Base-by-base conservation (phyloP, 345 rosid genomes). In the Diplotaxis tenuifolia region DNA sequence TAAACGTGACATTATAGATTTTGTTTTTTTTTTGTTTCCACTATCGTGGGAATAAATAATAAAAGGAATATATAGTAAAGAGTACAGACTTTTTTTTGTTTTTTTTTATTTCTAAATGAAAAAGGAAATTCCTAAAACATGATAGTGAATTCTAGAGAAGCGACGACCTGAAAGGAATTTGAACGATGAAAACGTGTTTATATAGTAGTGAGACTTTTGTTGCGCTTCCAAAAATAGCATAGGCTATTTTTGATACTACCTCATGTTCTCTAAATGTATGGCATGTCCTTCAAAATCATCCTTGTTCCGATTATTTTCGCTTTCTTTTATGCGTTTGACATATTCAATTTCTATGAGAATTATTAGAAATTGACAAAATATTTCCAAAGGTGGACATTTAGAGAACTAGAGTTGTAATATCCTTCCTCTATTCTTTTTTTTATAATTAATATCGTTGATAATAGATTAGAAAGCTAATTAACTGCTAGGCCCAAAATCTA, bases 1-100 rank as follows among this genome's bases (percentile, higher is more conserved):
- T 20, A 68, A 36, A 68, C 22, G 22, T 36, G 63, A 55, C 72
- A 68, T 68, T 56, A n/a, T 1, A 52, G n/a, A 53, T 6, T 11
- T 6, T 14, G 2, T 14, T 52, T 42, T 20, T 23, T 50, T 31
- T 42, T 31, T n/a, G n/a, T 2, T 47, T 23, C 65, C 38, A 8
- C 11, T 11, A 42, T 9, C 7, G 9, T 36, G 22, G 29, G 31
- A 45, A 23, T 22, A 22, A 53, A 28, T 20, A 53, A 53, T 1
- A 49, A 22, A 22, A n/a, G n/a, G n/a, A 7, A 0, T 0, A 7
- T 21, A 63, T 2, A 22, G n/a, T 23, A n/a, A 31, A 15, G 3
- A 18, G 9, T 65, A 15, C 20, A 49, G 21, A 16, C 12, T 50
- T 9, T 19, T 50, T 3, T 50, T 67, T 9, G 18, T 20, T 36